A percentile compares a stretch with the other conserved stretches of the same genome.
Evolutionary conservation across 2,329 filamentous ascomycete genomes (phyloP).

Genomic region (Fusarium pilosicola): DNA sequence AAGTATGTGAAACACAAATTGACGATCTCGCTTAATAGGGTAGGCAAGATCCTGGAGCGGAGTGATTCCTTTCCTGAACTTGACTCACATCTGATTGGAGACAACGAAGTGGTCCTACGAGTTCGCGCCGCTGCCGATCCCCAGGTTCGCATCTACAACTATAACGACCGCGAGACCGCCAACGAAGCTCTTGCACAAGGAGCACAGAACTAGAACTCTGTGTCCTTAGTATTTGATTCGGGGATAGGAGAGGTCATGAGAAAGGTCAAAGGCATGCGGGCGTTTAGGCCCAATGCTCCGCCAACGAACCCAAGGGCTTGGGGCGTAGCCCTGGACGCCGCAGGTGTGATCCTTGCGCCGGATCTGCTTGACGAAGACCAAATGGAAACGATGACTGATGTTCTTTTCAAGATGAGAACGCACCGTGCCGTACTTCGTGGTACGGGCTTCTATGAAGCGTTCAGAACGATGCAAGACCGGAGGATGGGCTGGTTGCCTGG

Average conservation of each 20-base stretch:
- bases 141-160: neutral
- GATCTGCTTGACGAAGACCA: too few relatives aligned
- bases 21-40: too few relatives aligned
- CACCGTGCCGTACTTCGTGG: neutral
- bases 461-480: too few relatives aligned
- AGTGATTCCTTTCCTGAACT: too few relatives aligned
- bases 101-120: too few relatives aligned
- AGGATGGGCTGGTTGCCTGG: neutral
- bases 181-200: neutral
- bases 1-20: too few relatives aligned
- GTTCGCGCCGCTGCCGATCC: too few relatives aligned
- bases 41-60: too few relatives aligned
- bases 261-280: neutral
- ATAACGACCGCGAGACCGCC: neutral
- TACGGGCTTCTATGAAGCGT: neutral
- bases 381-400: too few relatives aligned
- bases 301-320: neutral
- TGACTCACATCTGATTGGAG: too few relatives aligned
- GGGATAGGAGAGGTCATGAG: neutral
- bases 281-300: too few relatives aligned
- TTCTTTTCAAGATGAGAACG: too few relatives aligned
- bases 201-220: neutral
- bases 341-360: neutral
- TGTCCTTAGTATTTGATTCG: neutral
- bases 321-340: neutral